These are phyloP conservation scores for Eutrema heterophyllum DNA, from an alignment of 345 rosid species.

Conservation along the genomic window DNA sequence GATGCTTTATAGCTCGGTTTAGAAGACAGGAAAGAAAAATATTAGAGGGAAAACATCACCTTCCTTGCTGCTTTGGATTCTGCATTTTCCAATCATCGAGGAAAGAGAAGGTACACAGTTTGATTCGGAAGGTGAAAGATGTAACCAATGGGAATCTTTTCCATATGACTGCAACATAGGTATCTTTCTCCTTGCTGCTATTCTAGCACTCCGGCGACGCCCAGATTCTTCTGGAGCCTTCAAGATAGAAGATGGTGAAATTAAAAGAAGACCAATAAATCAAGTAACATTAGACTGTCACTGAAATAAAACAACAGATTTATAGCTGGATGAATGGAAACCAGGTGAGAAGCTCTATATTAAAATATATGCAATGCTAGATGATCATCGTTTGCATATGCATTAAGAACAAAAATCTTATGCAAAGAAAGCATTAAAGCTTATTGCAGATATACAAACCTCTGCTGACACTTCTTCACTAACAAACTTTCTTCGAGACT, in stretches of 20 bases:
- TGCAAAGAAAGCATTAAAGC: not conserved
- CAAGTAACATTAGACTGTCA: slow-evolving; percentile 2
- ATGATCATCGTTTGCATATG: not conserved
- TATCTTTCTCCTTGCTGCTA: slow-evolving; percentile 52
- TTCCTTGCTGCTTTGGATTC: slow-evolving; percentile 69
- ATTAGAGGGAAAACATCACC: slow-evolving; percentile 37
- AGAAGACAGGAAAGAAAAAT: not conserved
- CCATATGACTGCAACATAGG: slow-evolving; percentile 38
- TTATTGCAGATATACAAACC: slow-evolving; percentile 38
- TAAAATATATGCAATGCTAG: not conserved
- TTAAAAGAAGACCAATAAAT: slow-evolving; percentile 3
- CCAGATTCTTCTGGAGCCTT: slow-evolving; percentile 65
- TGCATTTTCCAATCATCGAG: slow-evolving; percentile 57
- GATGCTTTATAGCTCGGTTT: not conserved
- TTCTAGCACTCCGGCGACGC: slow-evolving; percentile 72
- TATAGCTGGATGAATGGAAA: not conserved
- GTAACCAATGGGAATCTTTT: slow-evolving; percentile 40
- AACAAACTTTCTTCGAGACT: slow-evolving; percentile 52
- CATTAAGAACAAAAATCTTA: not conserved
- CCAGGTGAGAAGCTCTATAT: not conserved
- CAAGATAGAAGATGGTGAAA: slow-evolving; percentile 13
- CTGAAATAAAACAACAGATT: not conserved
- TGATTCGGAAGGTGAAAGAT: slow-evolving; percentile 31
- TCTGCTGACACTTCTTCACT: slow-evolving; percentile 67
- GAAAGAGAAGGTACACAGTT: slow-evolving; percentile 53